Evolutionary conservation across 2,329 filamentous ascomycete species (phyloP), one percentile per base, ranked within the genome.

Genomic region (Aspergillus fijiensis): DNA sequence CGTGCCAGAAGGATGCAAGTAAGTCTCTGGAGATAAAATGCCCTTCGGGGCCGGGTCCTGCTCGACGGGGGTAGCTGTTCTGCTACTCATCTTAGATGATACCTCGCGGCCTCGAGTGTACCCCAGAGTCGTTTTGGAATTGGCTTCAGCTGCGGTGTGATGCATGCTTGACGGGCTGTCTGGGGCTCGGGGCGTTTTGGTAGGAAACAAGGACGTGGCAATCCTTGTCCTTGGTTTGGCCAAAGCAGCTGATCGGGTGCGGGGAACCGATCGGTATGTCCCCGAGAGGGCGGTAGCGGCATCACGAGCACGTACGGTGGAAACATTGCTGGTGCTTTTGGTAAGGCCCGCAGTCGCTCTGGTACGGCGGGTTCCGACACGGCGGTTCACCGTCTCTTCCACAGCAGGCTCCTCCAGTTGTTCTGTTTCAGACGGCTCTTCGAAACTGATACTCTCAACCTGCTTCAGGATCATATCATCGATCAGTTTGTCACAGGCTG

Each of bases 111-210:
- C 92, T 73, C 89, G 91, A 58, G 85, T 90, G 72, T 96, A 96
- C 16, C 93, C 93, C 48, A 96, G 83, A 0, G 92, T 96, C 58
- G 87, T 93, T 63, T 88, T 86, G 1, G 92, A 96, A 5, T 87
- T 87, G 5, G 85, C 85, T 23, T 85, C 82, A 1, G 89, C 88
- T 11, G 84, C 81, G 9, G 82, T 82, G 64, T 86, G 84, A 51
- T 87, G 85, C 66, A 85, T 81, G 10, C 75, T 71, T n/a, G 81
- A 81, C 0, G 81, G 76, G 61, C 83, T 83, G 7, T 79, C 76
- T 2, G 81, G 76, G 5, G 75, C 67, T n/a, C 77, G 72, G 55
- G 81, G 82, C 59, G 76, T 79, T 57, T 71, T 76, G 12, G 73
- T 67, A 42, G 76, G 66, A 27, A 73, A 61, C 9, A 73, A 53